Conservation (phyloP, 352 stramenopile genomes). For the Pythium aristosporum region DNA sequence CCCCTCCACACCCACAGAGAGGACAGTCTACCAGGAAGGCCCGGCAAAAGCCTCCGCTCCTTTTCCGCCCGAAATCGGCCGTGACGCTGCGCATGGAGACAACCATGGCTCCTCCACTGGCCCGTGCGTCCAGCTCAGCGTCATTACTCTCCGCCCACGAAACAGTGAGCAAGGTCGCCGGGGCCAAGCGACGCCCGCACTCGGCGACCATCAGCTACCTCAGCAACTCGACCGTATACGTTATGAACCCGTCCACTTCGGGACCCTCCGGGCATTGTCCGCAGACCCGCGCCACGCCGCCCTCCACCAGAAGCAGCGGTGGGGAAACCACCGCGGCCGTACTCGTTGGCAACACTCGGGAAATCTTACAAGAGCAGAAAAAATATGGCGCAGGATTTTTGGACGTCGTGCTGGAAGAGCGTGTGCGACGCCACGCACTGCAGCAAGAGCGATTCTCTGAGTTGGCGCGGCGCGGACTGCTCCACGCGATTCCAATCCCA, state of each 20-base stretch:
- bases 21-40: slow-evolving; percentile 7
- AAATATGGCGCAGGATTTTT: slow-evolving; percentile 33
- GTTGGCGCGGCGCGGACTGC: slow-evolving; percentile 31
- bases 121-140: slow-evolving; percentile 13
- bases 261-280: not conserved
- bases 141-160: not conserved
- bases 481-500: slow-evolving; percentile 39
- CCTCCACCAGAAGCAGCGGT: not conserved
- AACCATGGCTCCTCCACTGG: slow-evolving; percentile 4
- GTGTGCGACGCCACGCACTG: slow-evolving; percentile 30
- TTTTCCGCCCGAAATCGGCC: slow-evolving; percentile 29
- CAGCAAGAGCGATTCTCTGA: slow-evolving; percentile 30
- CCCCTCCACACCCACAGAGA: not conserved
- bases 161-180: slow-evolving; percentile 32
- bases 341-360: slow-evolving; percentile 5
- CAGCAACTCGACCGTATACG: slow-evolving; percentile 53
- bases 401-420: slow-evolving; percentile 41
- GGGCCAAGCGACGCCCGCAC: slow-evolving; percentile 44
- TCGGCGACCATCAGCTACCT: slow-evolving; percentile 60
- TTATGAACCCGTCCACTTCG: slow-evolving; percentile 25
- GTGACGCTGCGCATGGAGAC: slow-evolving; percentile 27
- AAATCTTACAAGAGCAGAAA: slow-evolving; percentile 17
- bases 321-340: not conserved
- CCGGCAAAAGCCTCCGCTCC: not conserved
- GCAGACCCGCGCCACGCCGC: not conserved